Base-by-base conservation (phyloP, 1,139 yeast genomes). In the Hansenula lynferdii region DNA sequence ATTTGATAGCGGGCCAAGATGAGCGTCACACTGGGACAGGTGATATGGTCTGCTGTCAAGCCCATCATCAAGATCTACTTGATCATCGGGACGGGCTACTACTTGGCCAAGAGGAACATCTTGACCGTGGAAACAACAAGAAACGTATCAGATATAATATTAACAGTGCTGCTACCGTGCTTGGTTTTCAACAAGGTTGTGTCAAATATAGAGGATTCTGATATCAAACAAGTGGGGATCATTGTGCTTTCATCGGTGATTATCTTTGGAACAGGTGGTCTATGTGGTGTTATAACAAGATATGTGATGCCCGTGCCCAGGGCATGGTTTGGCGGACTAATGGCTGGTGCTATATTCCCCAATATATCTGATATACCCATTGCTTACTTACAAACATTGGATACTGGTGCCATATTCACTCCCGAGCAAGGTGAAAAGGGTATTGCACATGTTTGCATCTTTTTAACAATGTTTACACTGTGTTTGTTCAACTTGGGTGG, bases 11-110 rank as follows among this genome's bases (percentile, higher is more conserved):
- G n/a, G n/a, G n/a, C n/a, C n/a, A 16, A 6, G 17, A 14, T n/a
- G 14, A 5, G 20, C 7, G 34, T 44, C 1, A 14, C 77, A 1
- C 57, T 86, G 29, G 95, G 96, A 10, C 67, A 71, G 37, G 79
- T 86, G 32, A 80, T 89, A 10, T 89, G 84, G 67, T 70, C 86
- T n/a, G 74, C 96, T 1, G 86, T 85, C 34, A 87, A 86, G 65
- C 97, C 97, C 17, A 82, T 89, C 45, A 75, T 87, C 62, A 89
- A 89, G 62, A 86, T 89, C 50, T 86, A 87, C 55, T 64, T 85
- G 54, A 84, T 86, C 55, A 77, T 85, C 6, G 85, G 75, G 7
- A 57, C 80, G 18, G 97, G 97, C 6, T 84, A 71, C 51, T 58
- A 65, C 28, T 63, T 87, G 15, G 85, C 95, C 5, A 73, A 71